These are phyloP conservation scores for Graphilbum fragrans DNA, from an alignment of 2,329 filamentous ascomycete genomes.

Conservation along the genomic window DNA sequence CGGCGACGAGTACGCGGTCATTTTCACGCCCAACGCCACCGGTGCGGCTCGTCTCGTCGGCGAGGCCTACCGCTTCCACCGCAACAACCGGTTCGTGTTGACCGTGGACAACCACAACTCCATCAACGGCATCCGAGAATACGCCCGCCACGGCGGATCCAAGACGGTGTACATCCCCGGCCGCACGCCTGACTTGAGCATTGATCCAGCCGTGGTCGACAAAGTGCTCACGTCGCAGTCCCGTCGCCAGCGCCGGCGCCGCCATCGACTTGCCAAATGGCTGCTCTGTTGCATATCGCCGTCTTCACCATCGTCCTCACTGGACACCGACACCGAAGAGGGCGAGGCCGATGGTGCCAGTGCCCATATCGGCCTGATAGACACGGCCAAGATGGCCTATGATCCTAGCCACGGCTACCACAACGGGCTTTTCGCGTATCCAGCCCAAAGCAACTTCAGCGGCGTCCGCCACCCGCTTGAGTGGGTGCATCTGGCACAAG, in stretches of 20 bases:
- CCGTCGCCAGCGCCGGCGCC: not conserved
- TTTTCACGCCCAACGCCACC: conserved; percentile 28
- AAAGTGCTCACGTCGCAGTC: conserved; percentile 11
- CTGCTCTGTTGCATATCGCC: not conserved
- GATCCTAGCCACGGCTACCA: conserved; percentile 5
- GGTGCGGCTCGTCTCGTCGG: conserved; percentile 25
- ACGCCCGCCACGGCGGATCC: conserved; percentile 16
- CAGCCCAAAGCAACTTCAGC: conserved; percentile 32
- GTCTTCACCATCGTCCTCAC: not conserved
- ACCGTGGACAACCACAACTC: conserved; percentile 31
- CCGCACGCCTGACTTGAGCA: conserved; percentile 15
- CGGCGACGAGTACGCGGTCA: conserved; percentile 23
- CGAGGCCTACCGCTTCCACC: conserved; percentile 23
- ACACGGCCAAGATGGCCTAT: not conserved
- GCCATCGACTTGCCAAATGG: not conserved
- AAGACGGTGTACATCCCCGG: conserved; percentile 19
- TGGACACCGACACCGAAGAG: not conserved
- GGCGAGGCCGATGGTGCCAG: not conserved
- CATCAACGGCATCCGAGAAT: conserved; percentile 25
- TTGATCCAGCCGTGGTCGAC: conserved; percentile 14
- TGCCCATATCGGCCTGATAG: not conserved
- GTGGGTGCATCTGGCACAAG: conserved; percentile 23
- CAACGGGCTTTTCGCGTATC: conserved; percentile 28
- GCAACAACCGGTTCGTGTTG: conserved; percentile 16
- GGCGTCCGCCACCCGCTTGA: conserved; percentile 27